These are phyloP conservation scores for Penicillium sp. DNA, from an alignment of 2,329 filamentous ascomycete species.

Conservation along the genomic window DNA sequence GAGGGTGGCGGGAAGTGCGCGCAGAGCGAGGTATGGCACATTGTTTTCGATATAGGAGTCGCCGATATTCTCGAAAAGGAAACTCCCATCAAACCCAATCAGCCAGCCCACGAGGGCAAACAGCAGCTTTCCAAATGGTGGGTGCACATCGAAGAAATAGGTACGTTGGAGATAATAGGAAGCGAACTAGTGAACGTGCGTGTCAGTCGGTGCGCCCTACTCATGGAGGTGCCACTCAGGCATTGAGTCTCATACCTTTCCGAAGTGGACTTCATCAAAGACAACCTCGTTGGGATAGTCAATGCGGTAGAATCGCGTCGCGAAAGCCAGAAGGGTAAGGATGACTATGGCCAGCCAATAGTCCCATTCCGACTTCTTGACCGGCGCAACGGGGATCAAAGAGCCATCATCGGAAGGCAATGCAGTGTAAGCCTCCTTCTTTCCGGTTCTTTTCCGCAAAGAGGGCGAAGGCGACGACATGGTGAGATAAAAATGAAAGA, in stretches of 20 bases:
- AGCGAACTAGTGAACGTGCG: conserved; percentile 43
- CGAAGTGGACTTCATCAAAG: conserved; percentile 98
- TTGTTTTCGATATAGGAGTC: conserved; percentile 97
- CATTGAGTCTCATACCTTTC: conserved; percentile 71
- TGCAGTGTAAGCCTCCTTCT: conserved; percentile 35
- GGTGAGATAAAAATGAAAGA: conserved; percentile 23
- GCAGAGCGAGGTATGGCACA: conserved; percentile 95
- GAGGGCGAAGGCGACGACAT: conserved; percentile 41
- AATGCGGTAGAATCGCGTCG: conserved; percentile 95
- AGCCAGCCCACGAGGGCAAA: conserved; percentile 98
- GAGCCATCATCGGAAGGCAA: conserved; percentile 27
- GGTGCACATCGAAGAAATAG: conserved; percentile 99
- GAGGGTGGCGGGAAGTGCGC: conserved; percentile 86
- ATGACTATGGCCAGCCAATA: conserved; percentile 77
- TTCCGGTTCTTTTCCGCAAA: conserved; percentile 46
- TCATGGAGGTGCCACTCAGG: conserved; percentile 3
- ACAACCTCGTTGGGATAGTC: conserved; percentile 94
- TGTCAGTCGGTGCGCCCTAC: conserved; percentile 19
- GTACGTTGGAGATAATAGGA: conserved; percentile 88
- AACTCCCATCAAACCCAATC: conserved; percentile 93
- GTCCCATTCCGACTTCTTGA: conserved; percentile 67
- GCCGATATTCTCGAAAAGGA: conserved; percentile 98
- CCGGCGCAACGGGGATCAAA: conserved; percentile 19
- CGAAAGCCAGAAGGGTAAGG: conserved; percentile 80
- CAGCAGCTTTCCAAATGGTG: conserved; percentile 95